These are phyloP conservation scores for Phialocephala subalpina DNA, from an alignment of 2,329 filamentous ascomycete species.

Conservation along the genomic window DNA sequence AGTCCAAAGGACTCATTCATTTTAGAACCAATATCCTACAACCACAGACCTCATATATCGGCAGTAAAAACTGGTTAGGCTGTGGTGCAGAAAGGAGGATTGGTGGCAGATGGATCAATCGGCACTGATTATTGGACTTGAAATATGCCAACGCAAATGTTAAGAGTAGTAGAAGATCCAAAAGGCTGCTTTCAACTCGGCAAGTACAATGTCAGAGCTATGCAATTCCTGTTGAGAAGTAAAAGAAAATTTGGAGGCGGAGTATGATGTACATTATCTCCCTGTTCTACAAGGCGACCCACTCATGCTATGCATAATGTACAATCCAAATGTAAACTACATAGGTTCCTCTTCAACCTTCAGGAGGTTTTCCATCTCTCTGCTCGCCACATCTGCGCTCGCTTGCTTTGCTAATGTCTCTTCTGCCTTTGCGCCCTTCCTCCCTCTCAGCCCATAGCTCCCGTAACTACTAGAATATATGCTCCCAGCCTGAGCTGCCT, in stretches of 20 bases:
- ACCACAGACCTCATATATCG: too few species aligned
- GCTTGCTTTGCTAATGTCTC: neutral
- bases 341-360: constrained; percentile 6
- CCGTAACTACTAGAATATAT: neutral
- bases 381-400: neutral
- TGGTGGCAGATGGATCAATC: too few species aligned
- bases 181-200: neutral
- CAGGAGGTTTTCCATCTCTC: neutral
- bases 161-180: too few species aligned
- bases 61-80: too few species aligned
- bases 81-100: too few species aligned
- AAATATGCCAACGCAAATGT: too few species aligned
- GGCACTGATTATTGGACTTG: too few species aligned
- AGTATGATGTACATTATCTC: constrained; percentile 7
- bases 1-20: too few species aligned
- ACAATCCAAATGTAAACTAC: constrained; percentile 1
- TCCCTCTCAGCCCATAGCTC: neutral
- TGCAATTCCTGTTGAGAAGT: neutral
- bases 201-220: neutral
- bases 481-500: neutral
- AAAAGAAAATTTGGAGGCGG: neutral
- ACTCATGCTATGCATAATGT: constrained; percentile 16
- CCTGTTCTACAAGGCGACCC: constrained; percentile 15
- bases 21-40: too few species aligned
- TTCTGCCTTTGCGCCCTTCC: neutral